These are phyloP conservation scores for Agrocybe pediades DNA, from an alignment of 768 basidiomycete species.

Conservation along the genomic window DNA sequence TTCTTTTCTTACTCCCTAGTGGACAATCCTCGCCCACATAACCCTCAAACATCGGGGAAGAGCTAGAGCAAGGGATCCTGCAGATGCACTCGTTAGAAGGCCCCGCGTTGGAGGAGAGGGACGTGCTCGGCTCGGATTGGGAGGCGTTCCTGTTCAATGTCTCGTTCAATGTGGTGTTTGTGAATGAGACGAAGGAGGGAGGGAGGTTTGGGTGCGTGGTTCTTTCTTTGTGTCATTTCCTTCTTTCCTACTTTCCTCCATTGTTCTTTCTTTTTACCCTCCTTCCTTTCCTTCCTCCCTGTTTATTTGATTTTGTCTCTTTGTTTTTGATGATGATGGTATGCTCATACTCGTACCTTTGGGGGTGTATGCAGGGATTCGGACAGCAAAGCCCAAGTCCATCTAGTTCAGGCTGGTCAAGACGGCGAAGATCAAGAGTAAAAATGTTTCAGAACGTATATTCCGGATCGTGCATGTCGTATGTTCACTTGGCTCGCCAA, in stretches of 20 bases:
- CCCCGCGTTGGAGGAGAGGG: constrained; percentile 1
- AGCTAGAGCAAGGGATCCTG: too few species aligned
- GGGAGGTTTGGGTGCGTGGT: constrained; percentile 36
- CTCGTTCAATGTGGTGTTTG: constrained; percentile 30
- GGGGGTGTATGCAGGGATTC: constrained; percentile 20
- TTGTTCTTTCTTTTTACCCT: too few species aligned
- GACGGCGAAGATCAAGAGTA: constrained; percentile 15
- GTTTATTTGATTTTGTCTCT: too few species aligned
- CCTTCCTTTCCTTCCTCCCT: too few species aligned
- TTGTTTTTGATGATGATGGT: not conserved
- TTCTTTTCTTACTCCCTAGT: too few species aligned
- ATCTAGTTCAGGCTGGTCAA: constrained; percentile 34
- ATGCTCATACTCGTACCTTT: too few species aligned
- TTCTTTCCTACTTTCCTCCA: not conserved
- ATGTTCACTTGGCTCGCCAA: too few species aligned
- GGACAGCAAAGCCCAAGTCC: constrained; percentile 35
- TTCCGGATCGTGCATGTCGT: constrained; percentile 3
- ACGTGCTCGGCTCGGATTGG: not conserved
- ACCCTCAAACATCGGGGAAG: too few species aligned
- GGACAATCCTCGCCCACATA: too few species aligned
- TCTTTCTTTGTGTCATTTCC: too few species aligned
- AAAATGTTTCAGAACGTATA: constrained; percentile 11
- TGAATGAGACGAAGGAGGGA: constrained; percentile 31
- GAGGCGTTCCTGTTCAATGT: constrained; percentile 23
- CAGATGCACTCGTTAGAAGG: too few species aligned